These are phyloP conservation scores for Exophiala phaeomuriformis DNA, from an alignment of 2,329 filamentous ascomycete species.

Conservation along the genomic window DNA sequence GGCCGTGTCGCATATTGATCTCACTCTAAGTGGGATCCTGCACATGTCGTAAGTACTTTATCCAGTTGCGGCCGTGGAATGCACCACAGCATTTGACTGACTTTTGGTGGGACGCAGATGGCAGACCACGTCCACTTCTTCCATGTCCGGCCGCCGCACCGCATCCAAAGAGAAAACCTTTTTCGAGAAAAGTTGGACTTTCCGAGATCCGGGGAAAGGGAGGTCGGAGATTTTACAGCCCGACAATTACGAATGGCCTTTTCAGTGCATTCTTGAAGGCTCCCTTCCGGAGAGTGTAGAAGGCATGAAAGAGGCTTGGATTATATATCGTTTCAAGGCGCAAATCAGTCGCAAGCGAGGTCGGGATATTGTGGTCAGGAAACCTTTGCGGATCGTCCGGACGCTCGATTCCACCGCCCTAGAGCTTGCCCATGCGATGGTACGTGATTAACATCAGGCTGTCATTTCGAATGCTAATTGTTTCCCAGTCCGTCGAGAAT, in stretches of 20 bases:
- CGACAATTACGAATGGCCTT: constrained; percentile 79
- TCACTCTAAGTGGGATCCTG: constrained; percentile 63
- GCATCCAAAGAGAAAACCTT: constrained; percentile 43
- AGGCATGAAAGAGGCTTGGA: constrained; percentile 74
- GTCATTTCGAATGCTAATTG: neutral
- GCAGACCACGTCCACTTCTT: constrained; percentile 29
- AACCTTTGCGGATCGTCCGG: constrained; percentile 68
- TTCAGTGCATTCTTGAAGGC: constrained; percentile 66
- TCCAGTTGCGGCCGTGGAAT: neutral
- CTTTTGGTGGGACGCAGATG: constrained; percentile 16
- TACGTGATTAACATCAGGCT: constrained; percentile 27
- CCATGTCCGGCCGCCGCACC: constrained; percentile 25
- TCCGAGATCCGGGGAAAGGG: constrained; percentile 48
- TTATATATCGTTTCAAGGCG: constrained; percentile 86
- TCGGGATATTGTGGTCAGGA: constrained; percentile 75
- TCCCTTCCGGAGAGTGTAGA: constrained; percentile 75
- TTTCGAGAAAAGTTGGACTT: constrained; percentile 65
- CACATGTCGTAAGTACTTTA: constrained; percentile 55
- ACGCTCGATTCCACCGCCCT: constrained; percentile 69
- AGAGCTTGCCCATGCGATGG: constrained; percentile 80
- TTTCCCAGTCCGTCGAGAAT: constrained; percentile 67
- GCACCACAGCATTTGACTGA: constrained; percentile 10
- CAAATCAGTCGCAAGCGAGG: constrained; percentile 84
- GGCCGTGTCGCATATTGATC: constrained; percentile 64
- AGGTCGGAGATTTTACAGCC: constrained; percentile 54